phyloP scores from a whole-genome alignment of 257 asterid genomes.

The Ilex aquifolium region DNA sequence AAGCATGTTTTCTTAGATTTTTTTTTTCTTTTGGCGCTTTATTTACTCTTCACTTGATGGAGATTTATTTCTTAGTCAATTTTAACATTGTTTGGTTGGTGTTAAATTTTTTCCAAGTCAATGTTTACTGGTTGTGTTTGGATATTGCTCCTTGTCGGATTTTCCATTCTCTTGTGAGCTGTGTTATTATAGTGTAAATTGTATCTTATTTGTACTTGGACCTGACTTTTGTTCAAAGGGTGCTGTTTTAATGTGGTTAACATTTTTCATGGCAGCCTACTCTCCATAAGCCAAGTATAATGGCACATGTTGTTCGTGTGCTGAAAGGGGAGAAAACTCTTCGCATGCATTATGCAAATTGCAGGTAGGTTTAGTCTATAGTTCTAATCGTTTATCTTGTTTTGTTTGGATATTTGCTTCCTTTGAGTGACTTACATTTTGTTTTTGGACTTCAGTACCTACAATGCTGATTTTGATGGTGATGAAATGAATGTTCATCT shows the following conservation, averaged over 20 bases:
- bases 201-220: background rate
- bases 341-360: slow-evolving; percentile 99
- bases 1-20: no score
- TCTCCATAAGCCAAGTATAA: slow-evolving; percentile 98
- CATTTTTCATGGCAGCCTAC: slow-evolving; percentile 69
- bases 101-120: no score
- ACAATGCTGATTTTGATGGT: slow-evolving; percentile 98
- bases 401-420: slow-evolving; percentile 15
- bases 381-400: background rate
- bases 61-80: no score
- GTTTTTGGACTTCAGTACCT: slow-evolving; percentile 55
- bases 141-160: background rate
- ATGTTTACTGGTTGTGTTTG: no score
- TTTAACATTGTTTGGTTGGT: no score
- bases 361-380: slow-evolving; percentile 61
- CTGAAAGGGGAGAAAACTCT: slow-evolving; percentile 94
- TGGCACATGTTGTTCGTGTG: slow-evolving; percentile 98
- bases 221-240: background rate
- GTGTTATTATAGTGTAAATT: background rate
- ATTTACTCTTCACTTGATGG: no score
- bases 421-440: slow-evolving; percentile 24
- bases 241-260: slow-evolving; percentile 15
- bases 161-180: slow-evolving; percentile 3
- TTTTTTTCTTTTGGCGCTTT: no score
- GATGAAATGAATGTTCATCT: slow-evolving; percentile 99